Conservation (phyloP, 805 yeast genomes). For the Nakazawaea ishiwadae region DNA sequence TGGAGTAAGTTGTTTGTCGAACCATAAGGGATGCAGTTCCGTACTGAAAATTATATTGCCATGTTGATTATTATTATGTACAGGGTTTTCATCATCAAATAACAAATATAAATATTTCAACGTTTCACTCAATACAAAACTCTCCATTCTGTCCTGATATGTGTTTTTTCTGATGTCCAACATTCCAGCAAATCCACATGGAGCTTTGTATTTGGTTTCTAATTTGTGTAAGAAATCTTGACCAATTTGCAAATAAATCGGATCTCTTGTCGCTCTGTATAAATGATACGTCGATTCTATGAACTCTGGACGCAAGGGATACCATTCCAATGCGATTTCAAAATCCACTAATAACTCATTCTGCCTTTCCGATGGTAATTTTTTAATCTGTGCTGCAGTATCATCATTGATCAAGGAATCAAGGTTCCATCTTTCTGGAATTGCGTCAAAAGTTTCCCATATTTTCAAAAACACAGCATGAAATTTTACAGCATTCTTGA, state of each 20-base stretch:
- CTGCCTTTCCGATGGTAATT: conserved; percentile 19
- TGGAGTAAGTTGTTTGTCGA: conserved; percentile 30
- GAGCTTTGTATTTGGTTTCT: conserved; percentile 43
- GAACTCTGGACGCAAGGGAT: conserved; percentile 89
- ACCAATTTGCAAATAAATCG: conserved; percentile 76
- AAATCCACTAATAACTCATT: conserved; percentile 22
- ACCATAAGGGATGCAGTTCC: conserved; percentile 91
- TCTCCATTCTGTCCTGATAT: conserved; percentile 81
- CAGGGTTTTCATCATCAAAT: conserved; percentile 66
- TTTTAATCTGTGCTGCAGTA: conserved; percentile 12
- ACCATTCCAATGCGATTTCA: conserved; percentile 73
- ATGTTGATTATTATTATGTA: conserved; percentile 27
- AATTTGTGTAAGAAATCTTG: conserved; percentile 55
- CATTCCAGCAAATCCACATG: conserved; percentile 80
- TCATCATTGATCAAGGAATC: conserved; percentile 19
- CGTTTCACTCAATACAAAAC: conserved; percentile 85
- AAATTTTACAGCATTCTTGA: conserved; percentile 55
- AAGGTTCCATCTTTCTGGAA: conserved; percentile 84
- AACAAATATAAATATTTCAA: conserved; percentile 75
- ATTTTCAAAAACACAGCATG: conserved; percentile 66
- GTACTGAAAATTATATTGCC: conserved; percentile 60
- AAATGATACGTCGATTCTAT: conserved; percentile 83
- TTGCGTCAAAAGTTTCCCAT: conserved; percentile 75
- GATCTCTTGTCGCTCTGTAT: conserved; percentile 82
- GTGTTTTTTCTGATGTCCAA: conserved; percentile 62